Conservation (phyloP, 192 early-diverging fungal species). For the Entomortierella chlamydospora region DNA sequence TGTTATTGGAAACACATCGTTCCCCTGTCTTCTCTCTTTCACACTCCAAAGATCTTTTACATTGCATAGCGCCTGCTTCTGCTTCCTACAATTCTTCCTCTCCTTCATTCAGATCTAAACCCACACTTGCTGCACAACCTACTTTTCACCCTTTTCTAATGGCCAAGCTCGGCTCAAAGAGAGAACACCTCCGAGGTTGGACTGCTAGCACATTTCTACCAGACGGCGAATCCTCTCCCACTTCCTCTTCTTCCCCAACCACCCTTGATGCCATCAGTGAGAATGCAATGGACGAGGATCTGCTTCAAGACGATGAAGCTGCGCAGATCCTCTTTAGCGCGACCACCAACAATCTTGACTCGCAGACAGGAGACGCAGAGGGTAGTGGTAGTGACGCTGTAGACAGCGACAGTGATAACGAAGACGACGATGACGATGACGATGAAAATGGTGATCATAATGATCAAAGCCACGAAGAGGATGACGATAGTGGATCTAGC, state of each 20-base stretch:
- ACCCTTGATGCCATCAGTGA: conserved; percentile 40
- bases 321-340: neutral
- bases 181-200: conserved; percentile 35
- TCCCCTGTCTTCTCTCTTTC: neutral
- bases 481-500: conserved; percentile 22
- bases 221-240: conserved; percentile 6
- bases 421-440: conserved; percentile 6
- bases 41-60: too few species aligned
- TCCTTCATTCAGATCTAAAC: neutral
- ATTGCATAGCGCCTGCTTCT: too few species aligned
- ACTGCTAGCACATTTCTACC: conserved; percentile 29
- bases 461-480: conserved; percentile 1
- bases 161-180: conserved; percentile 19
- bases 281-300: conserved; percentile 35
- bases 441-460: conserved; percentile 6
- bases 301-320: neutral
- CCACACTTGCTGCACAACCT: neutral
- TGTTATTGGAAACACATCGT: neutral
- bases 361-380: neutral
- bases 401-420: conserved; percentile 10
- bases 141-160: conserved; percentile 2
- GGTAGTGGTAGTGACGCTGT: neutral
- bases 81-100: too few species aligned
- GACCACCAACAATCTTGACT: neutral
- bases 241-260: too few species aligned